Conservation (phyloP, 2,329 filamentous ascomycete species). For the Epichloe brachyelytri region DNA sequence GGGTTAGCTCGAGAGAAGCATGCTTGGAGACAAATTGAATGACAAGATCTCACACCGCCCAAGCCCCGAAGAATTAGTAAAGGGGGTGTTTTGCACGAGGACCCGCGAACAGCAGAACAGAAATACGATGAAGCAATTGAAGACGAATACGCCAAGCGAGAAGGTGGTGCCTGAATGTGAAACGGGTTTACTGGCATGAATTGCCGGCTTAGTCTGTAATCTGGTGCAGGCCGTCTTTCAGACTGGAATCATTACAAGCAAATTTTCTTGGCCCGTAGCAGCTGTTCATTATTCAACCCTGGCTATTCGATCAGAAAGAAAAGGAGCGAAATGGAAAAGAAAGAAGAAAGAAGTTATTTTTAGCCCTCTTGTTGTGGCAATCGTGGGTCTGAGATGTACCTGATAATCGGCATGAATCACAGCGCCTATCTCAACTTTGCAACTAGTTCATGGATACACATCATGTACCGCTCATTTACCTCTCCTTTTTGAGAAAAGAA, state of each 20-base stretch:
- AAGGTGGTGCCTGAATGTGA: slow-evolving; percentile 42
- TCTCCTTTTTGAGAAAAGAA: no score
- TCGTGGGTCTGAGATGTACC: no score
- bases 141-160: slow-evolving; percentile 50
- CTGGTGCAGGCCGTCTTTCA: neutral
- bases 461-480: no score
- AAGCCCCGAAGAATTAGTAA: slow-evolving; percentile 63
- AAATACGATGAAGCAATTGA: slow-evolving; percentile 49
- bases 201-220: neutral
- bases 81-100: slow-evolving; percentile 64
- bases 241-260: neutral
- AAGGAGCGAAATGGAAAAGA: no score
- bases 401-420: no score
- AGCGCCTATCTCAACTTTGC: no score
- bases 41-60: slow-evolving; percentile 75
- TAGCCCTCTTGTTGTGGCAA: no score
- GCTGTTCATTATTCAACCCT: no score
- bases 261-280: no score
- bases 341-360: no score
- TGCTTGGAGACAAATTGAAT: slow-evolving; percentile 76
- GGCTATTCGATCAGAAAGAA: no score
- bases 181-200: neutral
- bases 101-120: slow-evolving; percentile 44
- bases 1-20: slow-evolving; percentile 60
- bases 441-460: no score